phyloP scores from a whole-genome alignment of 192 early-diverging fungal species.

The Chytriomyces sp. region DNA sequence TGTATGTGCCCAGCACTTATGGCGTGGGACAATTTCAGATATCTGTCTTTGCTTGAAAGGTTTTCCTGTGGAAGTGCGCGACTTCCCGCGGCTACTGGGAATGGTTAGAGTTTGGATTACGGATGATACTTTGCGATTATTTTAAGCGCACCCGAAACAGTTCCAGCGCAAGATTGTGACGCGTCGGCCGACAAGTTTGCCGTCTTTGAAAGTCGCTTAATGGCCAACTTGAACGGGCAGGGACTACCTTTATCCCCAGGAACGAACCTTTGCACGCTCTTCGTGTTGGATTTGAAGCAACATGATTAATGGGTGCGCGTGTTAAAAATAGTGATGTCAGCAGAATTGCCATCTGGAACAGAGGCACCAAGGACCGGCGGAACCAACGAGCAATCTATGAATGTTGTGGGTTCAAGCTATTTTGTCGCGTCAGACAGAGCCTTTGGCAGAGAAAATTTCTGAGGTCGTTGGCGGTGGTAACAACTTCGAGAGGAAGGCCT shows the following conservation, averaged over 20 bases:
- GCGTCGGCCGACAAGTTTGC: conserved; percentile 4
- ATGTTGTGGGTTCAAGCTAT: conserved; percentile 6
- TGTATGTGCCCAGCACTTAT: not conserved
- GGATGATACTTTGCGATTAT: not conserved
- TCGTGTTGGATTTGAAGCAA: not conserved
- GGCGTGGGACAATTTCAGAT: not conserved
- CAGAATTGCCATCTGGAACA: not conserved
- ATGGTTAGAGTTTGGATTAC: not conserved
- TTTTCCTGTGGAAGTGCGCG: conserved; percentile 2
- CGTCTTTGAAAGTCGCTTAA: not conserved
- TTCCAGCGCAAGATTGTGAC: conserved; percentile 3
- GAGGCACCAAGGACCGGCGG: not conserved
- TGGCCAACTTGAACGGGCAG: not conserved
- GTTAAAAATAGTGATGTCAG: not conserved
- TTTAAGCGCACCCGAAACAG: not conserved
- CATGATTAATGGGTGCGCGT: not conserved
- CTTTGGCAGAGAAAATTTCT: conserved; percentile 3
- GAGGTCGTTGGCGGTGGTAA: not conserved
- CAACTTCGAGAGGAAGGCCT: not conserved
- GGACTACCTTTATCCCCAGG: not conserved
- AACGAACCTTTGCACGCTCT: not conserved
- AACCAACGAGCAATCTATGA: not conserved
- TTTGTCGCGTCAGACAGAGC: conserved; percentile 10
- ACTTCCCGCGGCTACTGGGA: conserved; percentile 5
- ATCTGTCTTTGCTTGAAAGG: conserved; percentile 8